A percentile compares a stretch with the other conserved stretches of the same genome.
These are phyloP conservation scores for Lizonia empirigonia DNA, from an alignment of 2,329 filamentous ascomycete genomes.

Conservation along the genomic window DNA sequence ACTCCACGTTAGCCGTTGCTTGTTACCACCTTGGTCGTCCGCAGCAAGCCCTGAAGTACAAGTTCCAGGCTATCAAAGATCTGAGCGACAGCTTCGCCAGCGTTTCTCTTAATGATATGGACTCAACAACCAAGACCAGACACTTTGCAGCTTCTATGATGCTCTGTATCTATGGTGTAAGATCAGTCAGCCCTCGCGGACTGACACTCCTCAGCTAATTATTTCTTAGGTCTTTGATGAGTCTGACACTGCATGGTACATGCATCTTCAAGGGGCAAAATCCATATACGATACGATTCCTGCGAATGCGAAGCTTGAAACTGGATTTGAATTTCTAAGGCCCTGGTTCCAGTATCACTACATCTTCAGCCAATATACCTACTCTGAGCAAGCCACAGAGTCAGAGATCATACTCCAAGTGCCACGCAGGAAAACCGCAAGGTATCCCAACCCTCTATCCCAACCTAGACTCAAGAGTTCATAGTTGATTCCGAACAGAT, in stretches of 20 bases:
- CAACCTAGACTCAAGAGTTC: not conserved
- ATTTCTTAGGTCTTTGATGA: constrained; percentile 55
- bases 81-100: constrained; percentile 49
- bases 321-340: constrained; percentile 46
- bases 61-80: constrained; percentile 50
- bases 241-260: constrained; percentile 54
- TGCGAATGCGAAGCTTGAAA: constrained; percentile 31
- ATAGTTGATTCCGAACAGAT: constrained; percentile 41
- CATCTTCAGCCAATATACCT: constrained; percentile 54
- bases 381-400: constrained; percentile 35
- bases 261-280: constrained; percentile 54
- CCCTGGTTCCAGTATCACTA: constrained; percentile 59
- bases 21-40: constrained; percentile 52
- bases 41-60: constrained; percentile 52
- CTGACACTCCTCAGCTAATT: too few relatives aligned
- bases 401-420: constrained; percentile 31
- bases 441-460: not conserved
- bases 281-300: constrained; percentile 41
- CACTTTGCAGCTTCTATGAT: constrained; percentile 58
- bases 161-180: constrained; percentile 57
- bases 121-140: constrained; percentile 42
- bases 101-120: constrained; percentile 6
- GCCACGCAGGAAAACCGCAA: not conserved
- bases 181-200: too few relatives aligned
- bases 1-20: constrained; percentile 55